phyloP scores from a whole-genome alignment of 345 rosid genomes.

The Microcos paniculata region DNA sequence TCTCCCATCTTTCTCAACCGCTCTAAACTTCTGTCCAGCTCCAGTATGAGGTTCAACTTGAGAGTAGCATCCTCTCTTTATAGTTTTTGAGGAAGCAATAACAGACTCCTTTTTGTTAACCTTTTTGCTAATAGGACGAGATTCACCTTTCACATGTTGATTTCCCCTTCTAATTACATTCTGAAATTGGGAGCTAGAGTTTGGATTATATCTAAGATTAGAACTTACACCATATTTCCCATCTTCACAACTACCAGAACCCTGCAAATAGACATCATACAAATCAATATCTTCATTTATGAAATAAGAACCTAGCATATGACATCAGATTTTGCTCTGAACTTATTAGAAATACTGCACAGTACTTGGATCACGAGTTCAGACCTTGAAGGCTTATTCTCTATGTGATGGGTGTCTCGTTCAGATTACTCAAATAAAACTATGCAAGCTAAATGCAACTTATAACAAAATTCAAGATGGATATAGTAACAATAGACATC shows the following conservation, averaged over 20 bases:
- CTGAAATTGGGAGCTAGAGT: conserved; percentile 28
- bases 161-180: conserved; percentile 18
- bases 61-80: conserved; percentile 39
- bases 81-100: conserved; percentile 32
- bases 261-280: conserved; percentile 30
- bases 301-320: background rate
- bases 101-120: conserved; percentile 29
- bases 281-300: conserved; percentile 9
- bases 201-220: conserved; percentile 32
- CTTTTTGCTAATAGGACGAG: conserved; percentile 30
- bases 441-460: conserved; percentile 8
- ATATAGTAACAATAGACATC: background rate
- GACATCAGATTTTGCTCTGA: background rate
- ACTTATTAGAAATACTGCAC: background rate
- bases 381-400: background rate
- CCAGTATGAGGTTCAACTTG: conserved; percentile 27
- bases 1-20: conserved; percentile 32
- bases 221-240: conserved; percentile 22
- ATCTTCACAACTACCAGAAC: conserved; percentile 30
- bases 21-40: conserved; percentile 31
- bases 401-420: background rate
- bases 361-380: background rate
- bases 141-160: conserved; percentile 25
- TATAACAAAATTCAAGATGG: background rate
- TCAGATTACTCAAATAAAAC: background rate